Conservation (phyloP, 345 rosid species). For the Pistacia atlantica region DNA sequence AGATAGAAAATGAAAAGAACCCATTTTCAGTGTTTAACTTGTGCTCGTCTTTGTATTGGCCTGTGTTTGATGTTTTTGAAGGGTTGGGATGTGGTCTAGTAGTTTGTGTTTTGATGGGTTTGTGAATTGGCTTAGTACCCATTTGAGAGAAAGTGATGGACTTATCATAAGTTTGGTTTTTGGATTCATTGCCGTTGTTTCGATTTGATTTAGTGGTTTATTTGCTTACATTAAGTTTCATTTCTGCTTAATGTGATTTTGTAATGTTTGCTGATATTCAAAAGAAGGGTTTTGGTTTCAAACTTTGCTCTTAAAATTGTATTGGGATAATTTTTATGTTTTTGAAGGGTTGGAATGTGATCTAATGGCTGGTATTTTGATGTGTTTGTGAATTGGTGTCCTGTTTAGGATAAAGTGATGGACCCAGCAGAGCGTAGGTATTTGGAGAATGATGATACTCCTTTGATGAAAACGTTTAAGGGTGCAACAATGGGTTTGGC, state of each 20-base stretch:
- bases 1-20: too few relatives aligned
- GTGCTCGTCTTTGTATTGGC: too few relatives aligned
- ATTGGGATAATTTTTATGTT: background rate
- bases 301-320: background rate
- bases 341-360: background rate
- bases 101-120: too few relatives aligned
- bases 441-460: slow-evolving; percentile 78
- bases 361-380: background rate
- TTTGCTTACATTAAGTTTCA: background rate
- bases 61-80: too few relatives aligned
- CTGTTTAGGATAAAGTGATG: slow-evolving; percentile 44
- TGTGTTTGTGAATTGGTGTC: slow-evolving; percentile 7
- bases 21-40: too few relatives aligned
- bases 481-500: slow-evolving; percentile 81
- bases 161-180: too few relatives aligned
- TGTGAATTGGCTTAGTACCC: too few relatives aligned
- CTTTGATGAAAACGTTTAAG: slow-evolving; percentile 78
- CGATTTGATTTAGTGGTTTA: background rate
- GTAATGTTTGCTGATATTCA: background rate
- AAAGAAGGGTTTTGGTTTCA: too few relatives aligned
- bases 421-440: slow-evolving; percentile 86
- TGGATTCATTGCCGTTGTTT: background rate
- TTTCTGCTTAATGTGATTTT: too few relatives aligned
- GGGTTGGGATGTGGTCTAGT: too few relatives aligned
- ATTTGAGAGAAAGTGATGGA: too few relatives aligned